Evolutionary conservation across 2,329 filamentous ascomycete species (phyloP).

Genomic region (Pyricularia sp.): DNA sequence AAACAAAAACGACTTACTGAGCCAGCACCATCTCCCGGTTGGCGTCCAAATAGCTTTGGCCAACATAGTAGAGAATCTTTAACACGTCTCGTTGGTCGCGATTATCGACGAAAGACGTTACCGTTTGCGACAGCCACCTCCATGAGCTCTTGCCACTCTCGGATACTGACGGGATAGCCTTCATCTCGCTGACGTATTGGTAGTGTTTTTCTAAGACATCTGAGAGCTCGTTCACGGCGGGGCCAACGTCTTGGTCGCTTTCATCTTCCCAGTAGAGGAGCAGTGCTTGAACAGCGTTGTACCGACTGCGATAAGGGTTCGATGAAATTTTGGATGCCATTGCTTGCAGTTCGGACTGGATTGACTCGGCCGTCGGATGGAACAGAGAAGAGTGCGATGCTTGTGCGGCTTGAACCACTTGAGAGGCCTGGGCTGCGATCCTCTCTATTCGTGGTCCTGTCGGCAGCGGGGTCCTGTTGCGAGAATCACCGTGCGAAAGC

Average conservation of each 20-base stretch:
- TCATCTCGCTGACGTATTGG: slow-evolving; percentile 37
- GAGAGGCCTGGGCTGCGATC: slow-evolving; percentile 22
- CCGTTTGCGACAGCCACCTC: slow-evolving; percentile 42
- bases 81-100: slow-evolving; percentile 45
- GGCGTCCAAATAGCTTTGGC: slow-evolving; percentile 42
- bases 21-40: slow-evolving; percentile 49
- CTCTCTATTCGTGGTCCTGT: slow-evolving; percentile 46
- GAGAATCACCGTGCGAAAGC: slow-evolving; percentile 33
- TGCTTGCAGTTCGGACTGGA: slow-evolving; percentile 43
- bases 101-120: slow-evolving; percentile 43
- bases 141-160: slow-evolving; percentile 39
- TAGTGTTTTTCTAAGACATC: slow-evolving; percentile 43
- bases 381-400: background rate
- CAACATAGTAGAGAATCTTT: slow-evolving; percentile 50
- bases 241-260: slow-evolving; percentile 29
- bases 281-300: slow-evolving; percentile 41
- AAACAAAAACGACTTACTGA: slow-evolving; percentile 29
- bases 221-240: slow-evolving; percentile 36
- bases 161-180: slow-evolving; percentile 38
- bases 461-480: slow-evolving; percentile 46
- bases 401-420: slow-evolving; percentile 19
- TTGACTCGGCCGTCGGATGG: slow-evolving; percentile 38
- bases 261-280: slow-evolving; percentile 50
- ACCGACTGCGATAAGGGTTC: slow-evolving; percentile 40
- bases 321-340: slow-evolving; percentile 36